Evolutionary conservation across 352 stramenopile species (phyloP), one percentile per base, ranked within the genome.

Genomic region (Phytopythium oedochilum): DNA sequence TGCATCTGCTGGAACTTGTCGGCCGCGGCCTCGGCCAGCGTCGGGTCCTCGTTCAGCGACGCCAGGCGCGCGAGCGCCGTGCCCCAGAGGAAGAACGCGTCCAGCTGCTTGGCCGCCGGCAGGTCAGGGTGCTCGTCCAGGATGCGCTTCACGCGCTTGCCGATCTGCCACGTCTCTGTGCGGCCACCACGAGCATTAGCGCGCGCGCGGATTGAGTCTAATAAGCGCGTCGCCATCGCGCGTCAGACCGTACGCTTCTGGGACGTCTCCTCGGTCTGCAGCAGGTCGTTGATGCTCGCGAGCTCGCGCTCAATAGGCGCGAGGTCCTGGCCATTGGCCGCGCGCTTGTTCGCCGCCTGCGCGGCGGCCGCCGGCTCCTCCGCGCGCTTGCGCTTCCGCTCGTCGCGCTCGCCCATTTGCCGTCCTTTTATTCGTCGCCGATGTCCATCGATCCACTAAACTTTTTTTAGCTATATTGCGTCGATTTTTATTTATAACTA

Each of bases 1-100:
- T 73, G 44, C 73, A 92, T 92, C 46, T 92, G 65, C 53, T 90
- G 57, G 64, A 94, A 94, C 60, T 94, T 94, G 71, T 94, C 81
- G 2, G 71, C 76, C 3, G 83, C 83, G 8, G 81, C 83, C 47
- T 80, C 67, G 0, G 83, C 83, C 43, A 94, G 62, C 40, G 70
- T 87, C 57, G 75, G 71, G 59, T 94, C 81, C 43, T 90, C 83
- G 49, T 92, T 90, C 42, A 88, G 60, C 23, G 81, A 83, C 36
- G 81, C 81, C 17, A 94, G 61, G 7, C 83, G 81, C 36, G 83
- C 73, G 29, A 94, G 57, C 17, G 83, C 83, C 6, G 81, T 89
- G 31, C 83, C 83, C 83, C 83, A 94, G 22, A 94, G 55, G 58
- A 91, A 94, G 57, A 78, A 86, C 28, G 81, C 81, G 54, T 94